Evolutionary conservation across 441 rosid genomes (phyloP), one percentile per base, ranked within the genome.

Genomic region (Gossypium davidsonii): DNA sequence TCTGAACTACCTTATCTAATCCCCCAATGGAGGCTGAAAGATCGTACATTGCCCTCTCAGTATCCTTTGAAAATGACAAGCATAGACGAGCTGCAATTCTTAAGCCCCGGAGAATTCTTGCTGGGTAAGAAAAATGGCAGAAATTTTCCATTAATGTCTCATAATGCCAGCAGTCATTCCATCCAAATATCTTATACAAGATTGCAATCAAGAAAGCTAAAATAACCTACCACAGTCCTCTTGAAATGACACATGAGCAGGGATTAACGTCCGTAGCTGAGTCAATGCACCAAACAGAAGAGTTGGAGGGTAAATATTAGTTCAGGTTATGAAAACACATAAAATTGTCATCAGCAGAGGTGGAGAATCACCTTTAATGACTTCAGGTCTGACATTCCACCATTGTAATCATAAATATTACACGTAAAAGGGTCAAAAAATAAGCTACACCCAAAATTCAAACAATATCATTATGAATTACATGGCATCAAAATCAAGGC

Each of bases 71-170:
- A 62, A 96, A 68, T 61, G 90, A 83, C 73, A 93, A 83, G 74
- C 91, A 84, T 70, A 93, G 75, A 63, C 99, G 97, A 71, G 96
- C 97, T 3, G 97, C 97, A 77, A 95, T 85, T 79, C 99, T 90
- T 79, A 93, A 75, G 66, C 97, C 98, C 73, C 98, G 88, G 76
- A 95, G 88, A 66, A 95, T 87, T 85, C 97, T 93, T 59, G 97
- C 99, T 95, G 86, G 79, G 85, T 37, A 64, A 62, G 72, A 67
- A 2, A 46, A 66, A 51, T 72, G 7, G 44, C 58, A 67, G 46
- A 56, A 52, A 60, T 14, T 34, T 70, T 46, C 57, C 37, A 60
- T 67, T 61, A 61, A 65, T 74, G 26, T 77, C 18, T 10, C 39
- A 74, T 76, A 62, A 73, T 48, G 61, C 37, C 44, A 48, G 60